phyloP scores from a whole-genome alignment of 1,139 yeast genomes.

The Kluyveromyces sp. region DNA sequence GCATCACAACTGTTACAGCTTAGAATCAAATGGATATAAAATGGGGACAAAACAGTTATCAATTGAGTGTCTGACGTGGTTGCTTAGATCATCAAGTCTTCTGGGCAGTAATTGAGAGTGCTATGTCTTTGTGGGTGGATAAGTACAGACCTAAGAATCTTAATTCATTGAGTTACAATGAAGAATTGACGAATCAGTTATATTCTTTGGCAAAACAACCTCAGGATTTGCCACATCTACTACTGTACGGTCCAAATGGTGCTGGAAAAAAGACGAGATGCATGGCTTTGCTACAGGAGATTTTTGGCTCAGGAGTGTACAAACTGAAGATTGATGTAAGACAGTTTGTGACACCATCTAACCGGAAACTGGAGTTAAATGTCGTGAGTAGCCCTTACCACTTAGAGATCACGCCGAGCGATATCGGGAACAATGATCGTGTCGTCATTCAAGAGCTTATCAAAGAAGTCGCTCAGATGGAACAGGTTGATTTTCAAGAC shows the following conservation, averaged over 20 bases:
- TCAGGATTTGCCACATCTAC: slow-evolving; percentile 80
- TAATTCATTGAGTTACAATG: slow-evolving; percentile 59
- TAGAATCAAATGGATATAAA: not conserved
- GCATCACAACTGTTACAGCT: not conserved
- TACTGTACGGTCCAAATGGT: slow-evolving; percentile 93
- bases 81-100: no score
- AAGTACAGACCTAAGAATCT: slow-evolving; percentile 76
- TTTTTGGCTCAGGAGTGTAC: slow-evolving; percentile 78
- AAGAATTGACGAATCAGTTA: slow-evolving; percentile 54
- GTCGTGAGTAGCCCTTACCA: slow-evolving; percentile 87
- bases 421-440: slow-evolving; percentile 91
- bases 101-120: not conserved
- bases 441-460: slow-evolving; percentile 89
- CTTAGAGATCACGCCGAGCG: slow-evolving; percentile 92
- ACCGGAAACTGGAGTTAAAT: slow-evolving; percentile 78
- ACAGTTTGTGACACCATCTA: slow-evolving; percentile 64
- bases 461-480: slow-evolving; percentile 92
- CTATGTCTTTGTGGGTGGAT: slow-evolving; percentile 95
- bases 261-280: slow-evolving; percentile 96
- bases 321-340: slow-evolving; percentile 85
- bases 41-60: not conserved
- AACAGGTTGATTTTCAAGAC: slow-evolving; percentile 62
- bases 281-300: slow-evolving; percentile 67
- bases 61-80: no score
- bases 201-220: slow-evolving; percentile 42